Base-by-base conservation (phyloP, 345 rosid genomes). In the Aethionema arabicum region DNA sequence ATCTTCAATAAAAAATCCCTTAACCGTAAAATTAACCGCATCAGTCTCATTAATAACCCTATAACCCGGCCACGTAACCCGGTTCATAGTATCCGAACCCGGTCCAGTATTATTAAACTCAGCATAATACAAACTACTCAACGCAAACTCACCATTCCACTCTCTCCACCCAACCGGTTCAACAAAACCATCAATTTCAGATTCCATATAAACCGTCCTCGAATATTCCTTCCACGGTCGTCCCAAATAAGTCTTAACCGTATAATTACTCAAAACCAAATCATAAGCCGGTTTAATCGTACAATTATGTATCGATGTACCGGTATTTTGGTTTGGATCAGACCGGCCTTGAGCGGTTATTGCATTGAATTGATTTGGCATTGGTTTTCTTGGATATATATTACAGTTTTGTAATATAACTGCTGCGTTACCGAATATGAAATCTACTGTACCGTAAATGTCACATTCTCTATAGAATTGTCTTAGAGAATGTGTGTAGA, bases 171-270 rank as follows among this genome's bases (percentile, higher is more conserved):
- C 98, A 13, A 78, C 81, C 9, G 90, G 86, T 61, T 87, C 63
- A 32, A 89, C 77, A 52, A 79, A 65, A 41, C 74, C 49, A 12
- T 69, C 95, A 52, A 88, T 59, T 61, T 46, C 78, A 8, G 67
- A 73, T 47, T 82, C 78, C 91, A 88, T 79, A 41, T 65, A 73
- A 36, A 91, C 85, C 0, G 95, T 79, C 40, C 87, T 74, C 2
- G 98, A 89, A 68, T 92, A 89, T 54, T 83, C 76, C 69, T 89
- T 92, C 98, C 98, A 92, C 11, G 95, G 98, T 78, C 98, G 74
- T 32, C 95, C 98, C 12, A 92, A 65, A 61, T 75, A 92, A 8
- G 96, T 88, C 11, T 29, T 8, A 15, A 87, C 81, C 2, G 76
- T 75, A 3, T 27, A 16, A 12, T 60, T 82, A 76, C 78, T 72